These are phyloP conservation scores for Fimicolochytrium jonesii DNA, from an alignment of 192 early-diverging fungal species.

Conservation along the genomic window DNA sequence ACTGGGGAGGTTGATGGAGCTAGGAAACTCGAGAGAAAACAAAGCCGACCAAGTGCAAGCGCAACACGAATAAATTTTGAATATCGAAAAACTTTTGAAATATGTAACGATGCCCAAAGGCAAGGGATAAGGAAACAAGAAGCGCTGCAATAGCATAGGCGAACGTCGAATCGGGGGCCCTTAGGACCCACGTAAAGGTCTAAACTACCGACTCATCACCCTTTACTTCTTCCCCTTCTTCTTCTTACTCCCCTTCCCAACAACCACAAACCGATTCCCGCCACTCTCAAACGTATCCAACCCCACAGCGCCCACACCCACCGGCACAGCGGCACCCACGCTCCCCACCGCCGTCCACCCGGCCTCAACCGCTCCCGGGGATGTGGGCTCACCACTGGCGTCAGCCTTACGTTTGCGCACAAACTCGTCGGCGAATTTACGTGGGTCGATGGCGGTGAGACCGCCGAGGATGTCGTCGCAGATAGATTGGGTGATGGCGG, in stretches of 20 bases:
- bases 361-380: background rate
- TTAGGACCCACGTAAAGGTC: too few relatives aligned
- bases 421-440: slow-evolving; percentile 55
- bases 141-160: too few relatives aligned
- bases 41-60: too few relatives aligned
- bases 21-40: too few relatives aligned
- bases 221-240: slow-evolving; percentile 37
- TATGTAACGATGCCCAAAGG: too few relatives aligned
- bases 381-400: slow-evolving; percentile 20
- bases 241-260: slow-evolving; percentile 30
- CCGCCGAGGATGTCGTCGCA: slow-evolving; percentile 54
- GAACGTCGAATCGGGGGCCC: too few relatives aligned
- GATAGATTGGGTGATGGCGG: slow-evolving; percentile 36
- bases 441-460: slow-evolving; percentile 53
- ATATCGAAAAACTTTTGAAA: too few relatives aligned
- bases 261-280: slow-evolving; percentile 38
- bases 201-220: too few relatives aligned
- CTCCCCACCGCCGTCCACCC: slow-evolving; percentile 22
- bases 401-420: slow-evolving; percentile 38
- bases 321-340: background rate
- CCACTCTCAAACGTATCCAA: slow-evolving; percentile 31
- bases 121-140: too few relatives aligned
- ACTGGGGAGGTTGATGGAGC: too few relatives aligned
- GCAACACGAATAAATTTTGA: too few relatives aligned
- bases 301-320: background rate